A percentile compares a stretch with the other conserved stretches of the same genome.
phyloP scores from a whole-genome alignment of 345 rosid genomes.

The Noccaea caerulescens region DNA sequence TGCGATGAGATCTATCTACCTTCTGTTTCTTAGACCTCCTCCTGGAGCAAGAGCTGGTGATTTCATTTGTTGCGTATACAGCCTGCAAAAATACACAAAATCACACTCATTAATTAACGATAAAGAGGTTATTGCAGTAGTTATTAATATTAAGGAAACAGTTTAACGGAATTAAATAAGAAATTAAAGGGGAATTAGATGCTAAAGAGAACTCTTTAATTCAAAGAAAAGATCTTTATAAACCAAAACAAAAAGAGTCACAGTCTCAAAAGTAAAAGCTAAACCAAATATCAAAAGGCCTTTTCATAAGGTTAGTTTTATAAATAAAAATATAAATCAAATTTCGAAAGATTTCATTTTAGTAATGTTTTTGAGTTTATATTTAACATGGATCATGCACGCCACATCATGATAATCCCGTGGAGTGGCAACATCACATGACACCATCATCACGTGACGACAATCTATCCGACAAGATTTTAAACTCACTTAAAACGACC shows the following conservation, averaged over 20 bases:
- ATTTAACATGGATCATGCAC: conserved; percentile 25
- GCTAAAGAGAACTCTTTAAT: conserved; percentile 29
- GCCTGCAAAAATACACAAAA: conserved; percentile 47
- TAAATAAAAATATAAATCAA: neutral
- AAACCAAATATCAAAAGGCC: neutral
- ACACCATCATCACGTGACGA: conserved; percentile 42
- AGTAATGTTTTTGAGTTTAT: neutral
- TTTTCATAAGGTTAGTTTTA: neutral
- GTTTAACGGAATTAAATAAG: conserved; percentile 1
- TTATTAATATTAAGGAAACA: neutral
- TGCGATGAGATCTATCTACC: conserved; percentile 43
- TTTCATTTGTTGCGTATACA: conserved; percentile 44
- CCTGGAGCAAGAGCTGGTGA: conserved; percentile 45
- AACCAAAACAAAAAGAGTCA: neutral
- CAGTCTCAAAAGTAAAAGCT: conserved; percentile 14
- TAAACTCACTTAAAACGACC: conserved; percentile 17
- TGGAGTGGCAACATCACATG: conserved; percentile 32
- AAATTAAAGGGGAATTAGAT: conserved; percentile 6
- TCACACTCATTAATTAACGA: conserved; percentile 24
- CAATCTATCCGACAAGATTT: conserved; percentile 40
- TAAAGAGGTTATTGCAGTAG: neutral
- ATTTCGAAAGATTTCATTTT: neutral
- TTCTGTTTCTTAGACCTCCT: conserved; percentile 67
- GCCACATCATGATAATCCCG: conserved; percentile 34
- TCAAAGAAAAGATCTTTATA: conserved; percentile 6